These are phyloP conservation scores for Heracleum sosnowskyi DNA, from an alignment of 129 eudicot genomes.

Conservation along the genomic window DNA sequence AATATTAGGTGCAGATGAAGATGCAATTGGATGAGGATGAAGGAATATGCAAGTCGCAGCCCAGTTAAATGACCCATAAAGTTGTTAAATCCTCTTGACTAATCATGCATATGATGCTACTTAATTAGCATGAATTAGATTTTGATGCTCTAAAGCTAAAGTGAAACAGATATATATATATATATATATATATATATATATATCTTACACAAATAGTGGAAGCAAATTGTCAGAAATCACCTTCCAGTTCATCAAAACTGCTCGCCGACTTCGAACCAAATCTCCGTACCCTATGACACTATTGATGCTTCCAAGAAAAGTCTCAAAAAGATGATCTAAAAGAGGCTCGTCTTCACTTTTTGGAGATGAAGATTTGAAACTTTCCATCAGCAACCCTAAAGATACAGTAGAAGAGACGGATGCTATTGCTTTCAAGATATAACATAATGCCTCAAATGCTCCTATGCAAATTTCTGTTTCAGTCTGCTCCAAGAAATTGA, in stretches of 20 bases:
- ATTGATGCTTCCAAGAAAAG: slow-evolving; percentile 50
- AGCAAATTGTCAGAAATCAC: slow-evolving; percentile 19
- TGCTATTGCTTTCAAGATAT: slow-evolving; percentile 48
- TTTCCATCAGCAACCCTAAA: slow-evolving; percentile 29
- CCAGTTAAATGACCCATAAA: background rate
- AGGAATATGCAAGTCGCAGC: background rate
- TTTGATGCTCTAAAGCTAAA: background rate
- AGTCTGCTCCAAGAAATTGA: slow-evolving; percentile 32
- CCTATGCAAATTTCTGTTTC: slow-evolving; percentile 73
- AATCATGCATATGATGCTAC: background rate
- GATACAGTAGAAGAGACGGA: slow-evolving; percentile 34
- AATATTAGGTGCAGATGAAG: background rate
- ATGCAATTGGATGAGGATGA: background rate
- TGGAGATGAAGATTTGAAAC: slow-evolving; percentile 16
- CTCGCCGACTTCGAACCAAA: slow-evolving; percentile 68
- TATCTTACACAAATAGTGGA: background rate
- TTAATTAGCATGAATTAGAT: background rate
- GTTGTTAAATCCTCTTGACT: background rate
- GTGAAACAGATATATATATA: too few relatives aligned
- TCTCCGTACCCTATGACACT: slow-evolving; percentile 48
- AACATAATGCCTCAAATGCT: slow-evolving; percentile 66
- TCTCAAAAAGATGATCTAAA: slow-evolving; percentile 51
- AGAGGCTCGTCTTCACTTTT: slow-evolving; percentile 36
- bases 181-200: too few relatives aligned
- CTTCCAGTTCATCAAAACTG: slow-evolving; percentile 88